phyloP scores from a whole-genome alignment of 768 basidiomycete species.

The Rickenella mellea region DNA sequence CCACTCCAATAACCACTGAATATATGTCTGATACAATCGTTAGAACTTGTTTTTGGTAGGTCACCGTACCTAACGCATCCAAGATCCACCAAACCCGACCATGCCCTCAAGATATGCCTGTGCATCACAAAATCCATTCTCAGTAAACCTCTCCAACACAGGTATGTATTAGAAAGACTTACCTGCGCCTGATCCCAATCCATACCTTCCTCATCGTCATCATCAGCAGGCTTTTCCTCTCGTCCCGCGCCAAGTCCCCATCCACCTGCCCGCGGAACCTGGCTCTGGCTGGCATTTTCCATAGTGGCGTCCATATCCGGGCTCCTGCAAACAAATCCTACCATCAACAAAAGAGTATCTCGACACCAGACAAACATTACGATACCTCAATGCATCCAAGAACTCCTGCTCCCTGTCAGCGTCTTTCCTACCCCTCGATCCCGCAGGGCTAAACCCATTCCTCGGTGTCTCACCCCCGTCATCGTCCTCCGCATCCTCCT shows the following conservation, averaged over 20 bases:
- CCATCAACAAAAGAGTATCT: conserved; percentile 1
- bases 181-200: conserved; percentile 72
- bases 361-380: conserved; percentile 5
- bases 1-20: too few relatives aligned
- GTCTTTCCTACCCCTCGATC: conserved; percentile 28
- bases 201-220: conserved; percentile 54
- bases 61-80: too few relatives aligned
- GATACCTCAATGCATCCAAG: conserved; percentile 41
- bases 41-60: too few relatives aligned
- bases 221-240: conserved; percentile 35
- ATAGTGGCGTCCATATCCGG: conserved; percentile 35
- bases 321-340: conserved; percentile 33
- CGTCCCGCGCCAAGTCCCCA: conserved; percentile 65
- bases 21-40: too few relatives aligned
- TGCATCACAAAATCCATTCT: not conserved
- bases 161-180: conserved; percentile 1
- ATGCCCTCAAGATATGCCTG: conserved; percentile 22
- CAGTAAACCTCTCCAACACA: not conserved
- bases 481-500: conserved; percentile 27
- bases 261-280: conserved; percentile 61
- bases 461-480: conserved; percentile 52
- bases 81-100: conserved; percentile 15
- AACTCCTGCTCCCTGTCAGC: conserved; percentile 46
- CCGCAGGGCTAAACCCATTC: conserved; percentile 25
- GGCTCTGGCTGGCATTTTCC: conserved; percentile 35